Base-by-base conservation (phyloP, 2,329 filamentous ascomycete genomes). In the Lachnellula cervina region DNA sequence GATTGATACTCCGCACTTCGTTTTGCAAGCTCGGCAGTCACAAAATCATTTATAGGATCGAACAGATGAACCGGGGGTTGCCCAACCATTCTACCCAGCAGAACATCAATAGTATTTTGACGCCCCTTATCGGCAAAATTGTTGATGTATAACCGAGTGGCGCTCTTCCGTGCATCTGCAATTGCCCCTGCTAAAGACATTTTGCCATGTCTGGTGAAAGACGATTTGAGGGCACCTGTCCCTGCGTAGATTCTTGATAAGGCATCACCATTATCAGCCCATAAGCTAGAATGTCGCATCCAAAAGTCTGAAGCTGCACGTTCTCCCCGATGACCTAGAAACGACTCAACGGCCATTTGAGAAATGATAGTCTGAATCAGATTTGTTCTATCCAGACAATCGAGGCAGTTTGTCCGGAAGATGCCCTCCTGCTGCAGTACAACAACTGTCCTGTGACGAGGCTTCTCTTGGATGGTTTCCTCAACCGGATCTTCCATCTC, bases 231-330 rank as follows among this genome's bases (percentile, higher is more conserved):
- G 16, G 94, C 94, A 4, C 94, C 94, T 3, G 94, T 99, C 23
- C 94, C 94, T 8, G 94, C 94, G 69, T 99, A 99, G 25, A 97
- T 97, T 67, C 90, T 90, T 13, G 92, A 97, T 48, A 99, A 73
- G 5, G 89, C 88, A 74, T 99, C 94, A 21, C 94, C 94, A 68
- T 97, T 97, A 71, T 99, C 94, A 35, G 94, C 94, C 94, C 94
- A 99, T 1, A 99, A 79, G 58, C 85, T 94, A 8, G 90, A 92
- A 73, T 99, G 94, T 49, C 90, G 81, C 74, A 90, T 87, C 88
- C 92, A 96, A 66, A 97, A 92, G 67, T 97, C 92, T 0, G 86
- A 81, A 9, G 80, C 79, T 0, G 89, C 86, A 59, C 77, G 79
- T 61, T 90, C 84, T 25, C 80, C 81, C 58, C 87, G 80, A 63